A percentile compares a stretch with the other conserved stretches of the same genome.
Evolutionary conservation across 2,329 filamentous ascomycete species (phyloP).

Genomic region (Diplodia sapinea): DNA sequence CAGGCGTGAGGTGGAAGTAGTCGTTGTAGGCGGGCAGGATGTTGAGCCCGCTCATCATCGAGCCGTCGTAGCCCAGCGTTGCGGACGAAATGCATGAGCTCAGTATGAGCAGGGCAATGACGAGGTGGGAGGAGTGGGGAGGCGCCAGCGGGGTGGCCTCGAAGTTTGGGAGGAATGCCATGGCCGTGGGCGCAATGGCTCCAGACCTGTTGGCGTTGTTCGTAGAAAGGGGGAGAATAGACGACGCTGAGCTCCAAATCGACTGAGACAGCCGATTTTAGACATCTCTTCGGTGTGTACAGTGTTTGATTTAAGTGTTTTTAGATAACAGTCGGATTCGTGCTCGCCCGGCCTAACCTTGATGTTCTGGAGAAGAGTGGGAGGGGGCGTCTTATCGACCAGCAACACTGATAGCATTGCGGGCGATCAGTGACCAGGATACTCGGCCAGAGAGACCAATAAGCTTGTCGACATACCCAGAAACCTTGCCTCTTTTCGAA

Average conservation of each 20-base stretch:
- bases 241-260: not conserved
- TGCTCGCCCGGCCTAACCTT: too few relatives aligned
- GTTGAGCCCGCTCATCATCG: slow-evolving; percentile 63
- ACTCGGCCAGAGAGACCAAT: not conserved
- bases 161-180: slow-evolving; percentile 2
- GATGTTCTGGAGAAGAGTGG: slow-evolving; percentile 11
- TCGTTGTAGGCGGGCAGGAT: slow-evolving; percentile 63
- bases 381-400: slow-evolving; percentile 4
- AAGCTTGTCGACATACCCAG: not conserved
- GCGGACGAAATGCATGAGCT: slow-evolving; percentile 19
- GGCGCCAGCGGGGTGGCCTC: not conserved
- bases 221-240: not conserved
- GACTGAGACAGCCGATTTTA: not conserved
- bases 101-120: slow-evolving; percentile 10
- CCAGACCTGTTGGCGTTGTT: too few relatives aligned
- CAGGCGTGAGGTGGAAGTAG: slow-evolving; percentile 62
- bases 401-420: slow-evolving; percentile 4
- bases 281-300: not conserved
- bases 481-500: slow-evolving; percentile 1
- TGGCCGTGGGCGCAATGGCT: not conserved
- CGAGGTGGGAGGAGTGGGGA: not conserved
- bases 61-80: slow-evolving; percentile 48
- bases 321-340: not conserved
- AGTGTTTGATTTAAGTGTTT: not conserved
- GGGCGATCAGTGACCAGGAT: not conserved